Evolutionary conservation across 1,139 yeast species (phyloP).

Genomic region (Kodamaea sp.): DNA sequence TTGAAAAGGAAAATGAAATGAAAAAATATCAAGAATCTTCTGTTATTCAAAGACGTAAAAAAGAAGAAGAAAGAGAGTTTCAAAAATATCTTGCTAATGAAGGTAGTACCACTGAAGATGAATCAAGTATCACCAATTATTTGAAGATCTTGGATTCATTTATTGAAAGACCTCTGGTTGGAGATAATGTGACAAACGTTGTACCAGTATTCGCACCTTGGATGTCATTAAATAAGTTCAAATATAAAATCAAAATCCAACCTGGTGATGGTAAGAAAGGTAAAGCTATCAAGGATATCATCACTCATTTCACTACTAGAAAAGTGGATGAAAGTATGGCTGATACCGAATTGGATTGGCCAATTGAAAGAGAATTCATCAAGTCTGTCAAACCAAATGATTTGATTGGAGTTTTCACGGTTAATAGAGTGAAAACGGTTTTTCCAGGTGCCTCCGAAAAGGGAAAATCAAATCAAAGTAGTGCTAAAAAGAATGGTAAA

Average conservation of each 20-base stretch:
- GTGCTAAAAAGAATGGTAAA: slow-evolving; percentile 3
- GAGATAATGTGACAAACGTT: slow-evolving; percentile 51
- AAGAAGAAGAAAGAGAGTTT: slow-evolving; percentile 44
- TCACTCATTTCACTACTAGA: slow-evolving; percentile 56
- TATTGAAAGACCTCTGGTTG: slow-evolving; percentile 39
- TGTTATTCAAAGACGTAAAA: slow-evolving; percentile 14
- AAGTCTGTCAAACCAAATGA: slow-evolving; percentile 54
- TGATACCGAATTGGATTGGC: slow-evolving; percentile 69
- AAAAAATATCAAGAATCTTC: slow-evolving; percentile 18
- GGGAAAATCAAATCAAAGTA: slow-evolving; percentile 4
- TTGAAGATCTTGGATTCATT: slow-evolving; percentile 40
- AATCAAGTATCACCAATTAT: slow-evolving; percentile 29
- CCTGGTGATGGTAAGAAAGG: slow-evolving; percentile 91
- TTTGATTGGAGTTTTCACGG: slow-evolving; percentile 37
- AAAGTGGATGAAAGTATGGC: slow-evolving; percentile 47
- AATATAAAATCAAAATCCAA: slow-evolving; percentile 79
- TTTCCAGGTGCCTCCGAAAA: slow-evolving; percentile 27
- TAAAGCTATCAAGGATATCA: slow-evolving; percentile 68
- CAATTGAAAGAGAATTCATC: slow-evolving; percentile 57
- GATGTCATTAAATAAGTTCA: slow-evolving; percentile 68
- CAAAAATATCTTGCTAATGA: slow-evolving; percentile 42
- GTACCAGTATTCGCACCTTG: slow-evolving; percentile 95
- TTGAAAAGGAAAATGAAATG: slow-evolving; percentile 30
- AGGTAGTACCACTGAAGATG: slow-evolving; percentile 29
- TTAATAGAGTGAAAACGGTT: slow-evolving; percentile 37